Conservation (phyloP, 805 yeast genomes). For the Metschnikowia santaceciliae region DNA sequence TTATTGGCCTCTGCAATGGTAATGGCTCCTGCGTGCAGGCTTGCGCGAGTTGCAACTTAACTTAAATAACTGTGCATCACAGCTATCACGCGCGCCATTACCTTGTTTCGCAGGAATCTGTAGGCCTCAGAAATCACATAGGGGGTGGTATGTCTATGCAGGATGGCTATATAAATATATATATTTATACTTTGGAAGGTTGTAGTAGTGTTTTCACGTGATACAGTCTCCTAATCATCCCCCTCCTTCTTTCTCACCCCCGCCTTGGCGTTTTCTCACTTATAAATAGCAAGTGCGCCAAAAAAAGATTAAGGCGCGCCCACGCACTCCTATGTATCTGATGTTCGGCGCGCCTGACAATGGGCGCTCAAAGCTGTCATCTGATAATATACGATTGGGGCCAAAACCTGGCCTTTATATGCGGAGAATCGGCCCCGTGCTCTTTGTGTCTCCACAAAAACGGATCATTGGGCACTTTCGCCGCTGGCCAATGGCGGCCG, state of each 20-base stretch:
- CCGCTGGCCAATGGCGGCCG: too few species aligned
- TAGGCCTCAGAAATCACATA: too few species aligned
- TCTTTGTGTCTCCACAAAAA: not conserved
- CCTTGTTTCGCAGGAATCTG: too few species aligned
- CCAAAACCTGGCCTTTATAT: too few species aligned
- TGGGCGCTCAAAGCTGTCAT: not conserved
- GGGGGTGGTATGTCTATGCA: too few species aligned
- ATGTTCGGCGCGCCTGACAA: not conserved
- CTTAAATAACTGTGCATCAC: not conserved
- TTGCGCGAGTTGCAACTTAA: not conserved
- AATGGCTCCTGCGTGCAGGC: not conserved
- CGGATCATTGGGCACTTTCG: not conserved
- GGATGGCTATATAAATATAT: too few species aligned
- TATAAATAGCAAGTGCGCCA: not conserved
- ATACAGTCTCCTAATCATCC: too few species aligned
- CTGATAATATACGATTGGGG: not conserved
- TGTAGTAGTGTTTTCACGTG: too few species aligned
- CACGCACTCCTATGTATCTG: not conserved
- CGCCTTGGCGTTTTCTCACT: not conserved
- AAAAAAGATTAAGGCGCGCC: not conserved
- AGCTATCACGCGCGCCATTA: not conserved
- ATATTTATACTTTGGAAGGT: too few species aligned
- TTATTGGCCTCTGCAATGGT: not conserved
- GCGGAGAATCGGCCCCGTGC: not conserved
- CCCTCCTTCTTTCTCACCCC: not conserved